Base-by-base conservation (phyloP, 495 filamentous ascomycete genomes). In the Hyaloscypha finlandica region DNA sequence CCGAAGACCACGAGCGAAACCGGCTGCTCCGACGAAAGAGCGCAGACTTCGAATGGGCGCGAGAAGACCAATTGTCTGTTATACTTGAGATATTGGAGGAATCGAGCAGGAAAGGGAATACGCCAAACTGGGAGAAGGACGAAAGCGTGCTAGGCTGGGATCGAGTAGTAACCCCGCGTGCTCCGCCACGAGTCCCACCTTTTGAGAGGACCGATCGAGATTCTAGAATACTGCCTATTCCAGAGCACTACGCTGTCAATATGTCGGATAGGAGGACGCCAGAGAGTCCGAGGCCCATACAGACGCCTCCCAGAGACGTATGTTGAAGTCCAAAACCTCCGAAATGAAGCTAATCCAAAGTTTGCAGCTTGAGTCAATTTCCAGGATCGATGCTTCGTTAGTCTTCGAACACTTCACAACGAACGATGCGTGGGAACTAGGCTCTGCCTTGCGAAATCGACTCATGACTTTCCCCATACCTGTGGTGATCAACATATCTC, bases 341-440 rank as follows among this genome's bases (percentile, higher is more conserved):
- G 37, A 12, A 30, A 51, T 19, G 37, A 53, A 20, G 22, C 42
- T 56, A 31, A 59, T 52, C 25, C 20, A 19, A 64, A 25, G n/a
- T 14, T 35, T 37, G 42, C 63, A 85, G 83, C 74, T 84, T 65
- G 74, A 78, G 32, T 71, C 71, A 63, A 86, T 89, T 37, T 76
- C 81, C 51, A 69, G 76, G 42, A 78, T 78, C 67, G 87, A 89
- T 76, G 71, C 77, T 33, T 77, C 81, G 6, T 80, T 90, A 66
- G 75, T 81, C 52, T 85, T 93, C 73, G 73, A 78, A 42, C 75
- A 80, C 64, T 93, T 94, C 80, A 91, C 88, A 29, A 73, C 84
- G 22, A 77, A 80, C 29, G 87, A 88, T 53, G 91, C 90, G 62
- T 92, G 85, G 85, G 75, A 81, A 14, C 82, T 93, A 31, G 90